Evolutionary conservation across 768 basidiomycete species (phyloP).

Genomic region (Naganishia onofrii): DNA sequence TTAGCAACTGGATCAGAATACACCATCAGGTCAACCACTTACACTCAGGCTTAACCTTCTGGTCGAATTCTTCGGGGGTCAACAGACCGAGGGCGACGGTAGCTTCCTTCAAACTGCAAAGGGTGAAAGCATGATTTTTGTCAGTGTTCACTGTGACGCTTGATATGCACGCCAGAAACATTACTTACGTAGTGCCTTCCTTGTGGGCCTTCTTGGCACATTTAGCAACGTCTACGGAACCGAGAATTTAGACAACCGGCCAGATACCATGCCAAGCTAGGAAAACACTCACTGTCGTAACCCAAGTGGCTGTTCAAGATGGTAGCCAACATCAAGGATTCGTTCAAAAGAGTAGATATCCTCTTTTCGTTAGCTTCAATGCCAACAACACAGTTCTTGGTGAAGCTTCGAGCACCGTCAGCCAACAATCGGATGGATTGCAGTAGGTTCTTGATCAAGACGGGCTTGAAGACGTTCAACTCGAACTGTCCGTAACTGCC

Average conservation of each 20-base stretch:
- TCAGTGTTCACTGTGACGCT: background rate
- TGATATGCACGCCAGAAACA: background rate
- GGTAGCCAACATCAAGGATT: slow-evolving; percentile 96
- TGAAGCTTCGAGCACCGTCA: slow-evolving; percentile 93
- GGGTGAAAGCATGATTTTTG: background rate
- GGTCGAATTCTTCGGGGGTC: slow-evolving; percentile 86
- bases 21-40: slow-evolving; percentile 35
- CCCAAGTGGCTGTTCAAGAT: slow-evolving; percentile 93
- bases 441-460: slow-evolving; percentile 95
- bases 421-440: slow-evolving; percentile 90
- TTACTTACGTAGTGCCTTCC: slow-evolving; percentile 74
- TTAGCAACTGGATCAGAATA: background rate
- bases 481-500: slow-evolving; percentile 97
- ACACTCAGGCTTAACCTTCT: slow-evolving; percentile 63
- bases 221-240: slow-evolving; percentile 79
- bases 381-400: slow-evolving; percentile 93
- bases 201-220: slow-evolving; percentile 99
- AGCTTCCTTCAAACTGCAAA: slow-evolving; percentile 71
- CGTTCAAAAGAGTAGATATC: slow-evolving; percentile 81
- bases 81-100: slow-evolving; percentile 82
- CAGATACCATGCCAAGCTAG: no score
- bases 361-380: slow-evolving; percentile 95
- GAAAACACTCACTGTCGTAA: slow-evolving; percentile 79
- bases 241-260: background rate
- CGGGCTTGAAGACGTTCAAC: slow-evolving; percentile 99